These are phyloP conservation scores for Trichocomaceae sp. DNA, from an alignment of 2,329 filamentous ascomycete genomes.

Conservation along the genomic window DNA sequence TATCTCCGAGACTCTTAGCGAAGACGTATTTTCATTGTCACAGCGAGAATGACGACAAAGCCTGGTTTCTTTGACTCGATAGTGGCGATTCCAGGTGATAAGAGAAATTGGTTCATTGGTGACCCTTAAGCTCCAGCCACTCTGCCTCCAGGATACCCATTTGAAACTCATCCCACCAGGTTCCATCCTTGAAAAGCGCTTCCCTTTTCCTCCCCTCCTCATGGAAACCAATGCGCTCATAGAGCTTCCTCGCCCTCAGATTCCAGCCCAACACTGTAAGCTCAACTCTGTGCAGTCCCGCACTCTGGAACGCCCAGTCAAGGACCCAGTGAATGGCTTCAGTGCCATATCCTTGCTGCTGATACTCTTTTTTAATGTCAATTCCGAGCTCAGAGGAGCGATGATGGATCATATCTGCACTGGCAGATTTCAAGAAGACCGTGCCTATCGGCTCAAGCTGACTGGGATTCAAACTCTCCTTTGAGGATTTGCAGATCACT, in stretches of 20 bases:
- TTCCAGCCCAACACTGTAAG: background rate
- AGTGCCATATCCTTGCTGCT: background rate
- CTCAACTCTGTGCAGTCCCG: background rate
- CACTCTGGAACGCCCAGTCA: slow-evolving; percentile 5
- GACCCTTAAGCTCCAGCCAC: background rate
- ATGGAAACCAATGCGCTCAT: slow-evolving; percentile 3
- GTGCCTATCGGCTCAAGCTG: no score
- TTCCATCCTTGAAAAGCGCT: background rate
- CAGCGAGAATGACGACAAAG: no score
- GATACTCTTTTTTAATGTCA: background rate
- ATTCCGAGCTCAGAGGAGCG: no score
- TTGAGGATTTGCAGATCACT: no score
- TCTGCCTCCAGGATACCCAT: background rate
- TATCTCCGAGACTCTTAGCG: no score
- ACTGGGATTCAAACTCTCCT: no score
- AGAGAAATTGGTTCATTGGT: no score
- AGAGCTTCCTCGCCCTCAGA: background rate
- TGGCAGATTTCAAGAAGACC: no score
- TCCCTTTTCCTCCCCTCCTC: background rate
- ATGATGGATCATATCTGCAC: no score
- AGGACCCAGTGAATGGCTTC: background rate
- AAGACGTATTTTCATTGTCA: no score
- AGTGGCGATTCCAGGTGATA: no score
- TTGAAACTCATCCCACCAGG: slow-evolving; percentile 1
- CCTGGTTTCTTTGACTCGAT: no score